Evolutionary conservation across 2,329 filamentous ascomycete species (phyloP).

Genomic region (Xylariaceae sp.): DNA sequence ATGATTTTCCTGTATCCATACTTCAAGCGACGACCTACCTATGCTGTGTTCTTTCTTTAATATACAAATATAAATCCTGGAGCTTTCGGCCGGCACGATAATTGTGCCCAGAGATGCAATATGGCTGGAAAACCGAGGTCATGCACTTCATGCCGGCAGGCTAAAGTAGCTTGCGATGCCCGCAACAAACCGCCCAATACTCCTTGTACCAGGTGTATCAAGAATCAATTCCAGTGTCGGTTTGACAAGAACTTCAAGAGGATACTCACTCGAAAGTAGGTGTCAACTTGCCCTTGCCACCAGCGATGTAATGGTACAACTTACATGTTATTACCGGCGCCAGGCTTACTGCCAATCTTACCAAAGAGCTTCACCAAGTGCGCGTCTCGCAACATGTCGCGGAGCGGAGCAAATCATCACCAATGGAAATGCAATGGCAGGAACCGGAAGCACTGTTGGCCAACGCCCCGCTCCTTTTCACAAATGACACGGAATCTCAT

Average conservation of each 20-base stretch:
- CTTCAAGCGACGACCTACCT: not conserved
- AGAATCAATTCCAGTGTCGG: conserved; percentile 19
- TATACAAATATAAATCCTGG: not conserved
- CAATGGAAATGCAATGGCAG: not conserved
- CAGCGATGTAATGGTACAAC: not conserved
- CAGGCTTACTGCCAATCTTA: conserved; percentile 22
- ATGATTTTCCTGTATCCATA: too few relatives aligned
- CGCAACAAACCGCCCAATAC: conserved; percentile 20
- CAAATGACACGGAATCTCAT: conserved; percentile 10
- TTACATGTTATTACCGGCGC: not conserved
- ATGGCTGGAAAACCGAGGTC: conserved; percentile 27
- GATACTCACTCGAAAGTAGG: conserved; percentile 25
- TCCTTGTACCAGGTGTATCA: conserved; percentile 17
- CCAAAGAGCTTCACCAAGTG: conserved; percentile 25
- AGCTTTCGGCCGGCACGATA: not conserved
- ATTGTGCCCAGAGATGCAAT: not conserved
- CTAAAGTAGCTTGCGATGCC: conserved; percentile 26
- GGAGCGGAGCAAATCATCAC: not conserved
- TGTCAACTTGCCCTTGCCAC: not conserved
- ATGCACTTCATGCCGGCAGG: conserved; percentile 24
- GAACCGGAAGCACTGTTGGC: not conserved
- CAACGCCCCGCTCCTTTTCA: conserved; percentile 11
- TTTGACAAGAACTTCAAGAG: conserved; percentile 29
- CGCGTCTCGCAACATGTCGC: conserved; percentile 10
- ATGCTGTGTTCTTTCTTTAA: not conserved